Conservation (phyloP, 2,329 filamentous ascomycete genomes). For the Thielaviopsis ethacetica region DNA sequence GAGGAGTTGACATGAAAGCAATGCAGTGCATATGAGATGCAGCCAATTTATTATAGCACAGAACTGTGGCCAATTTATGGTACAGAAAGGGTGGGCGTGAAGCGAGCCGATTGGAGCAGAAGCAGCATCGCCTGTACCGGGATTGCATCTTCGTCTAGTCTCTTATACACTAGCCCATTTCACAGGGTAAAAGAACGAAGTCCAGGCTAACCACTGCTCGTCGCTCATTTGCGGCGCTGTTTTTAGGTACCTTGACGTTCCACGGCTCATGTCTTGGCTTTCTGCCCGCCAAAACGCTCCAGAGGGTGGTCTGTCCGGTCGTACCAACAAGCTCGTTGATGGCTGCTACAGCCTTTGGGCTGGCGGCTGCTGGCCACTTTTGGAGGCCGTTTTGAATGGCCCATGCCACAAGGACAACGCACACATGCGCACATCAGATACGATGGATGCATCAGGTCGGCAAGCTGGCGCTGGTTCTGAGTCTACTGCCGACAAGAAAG, state of each 20-base stretch:
- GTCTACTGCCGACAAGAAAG: slow-evolving; percentile 1
- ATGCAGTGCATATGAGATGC: slow-evolving; percentile 6
- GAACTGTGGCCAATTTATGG: too few relatives aligned
- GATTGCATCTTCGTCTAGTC: background rate
- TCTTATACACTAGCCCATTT: background rate
- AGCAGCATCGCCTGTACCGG: background rate
- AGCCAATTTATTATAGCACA: slow-evolving; percentile 1
- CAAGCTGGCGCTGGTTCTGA: background rate
- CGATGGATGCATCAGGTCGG: background rate
- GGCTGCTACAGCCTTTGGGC: slow-evolving; percentile 99
- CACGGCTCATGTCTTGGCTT: slow-evolving; percentile 69
- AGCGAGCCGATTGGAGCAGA: background rate
- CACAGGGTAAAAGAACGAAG: too few relatives aligned
- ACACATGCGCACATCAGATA: background rate
- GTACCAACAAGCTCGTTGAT: slow-evolving; percentile 95
- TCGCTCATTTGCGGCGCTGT: background rate
- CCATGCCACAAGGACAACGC: slow-evolving; percentile 17
- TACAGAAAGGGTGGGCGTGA: too few relatives aligned
- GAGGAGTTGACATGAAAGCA: slow-evolving; percentile 22
- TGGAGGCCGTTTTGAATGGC: slow-evolving; percentile 60
- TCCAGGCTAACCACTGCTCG: background rate
- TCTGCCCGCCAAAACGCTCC: slow-evolving; percentile 78
- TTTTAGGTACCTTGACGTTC: slow-evolving; percentile 56
- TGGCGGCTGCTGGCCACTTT: slow-evolving; percentile 80
- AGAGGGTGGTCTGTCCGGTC: slow-evolving; percentile 82